Percentiles rank a stretch among this genome's conserved stretches.
Evolutionary conservation across 495 filamentous ascomycete species (phyloP).

Genomic region (Hyaloscypha variabilis): DNA sequence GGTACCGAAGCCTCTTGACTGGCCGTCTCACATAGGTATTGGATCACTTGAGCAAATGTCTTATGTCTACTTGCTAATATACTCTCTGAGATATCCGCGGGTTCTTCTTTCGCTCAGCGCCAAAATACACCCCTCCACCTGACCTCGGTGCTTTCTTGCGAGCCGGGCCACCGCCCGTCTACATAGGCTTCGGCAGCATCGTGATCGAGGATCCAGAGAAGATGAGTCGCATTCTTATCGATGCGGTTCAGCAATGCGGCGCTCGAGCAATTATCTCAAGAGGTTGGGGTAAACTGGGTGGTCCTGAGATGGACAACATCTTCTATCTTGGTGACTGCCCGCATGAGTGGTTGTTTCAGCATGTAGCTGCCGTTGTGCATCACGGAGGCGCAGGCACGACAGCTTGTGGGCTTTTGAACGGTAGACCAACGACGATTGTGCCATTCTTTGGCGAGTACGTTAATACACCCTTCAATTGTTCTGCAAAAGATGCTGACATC

Average conservation of each 20-base stretch:
- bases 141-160: too few species aligned
- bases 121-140: too few species aligned
- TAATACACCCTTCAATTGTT: too few species aligned
- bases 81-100: too few species aligned
- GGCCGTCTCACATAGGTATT: too few species aligned
- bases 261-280: slow-evolving; percentile 63
- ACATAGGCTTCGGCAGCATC: too few species aligned
- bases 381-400: slow-evolving; percentile 70
- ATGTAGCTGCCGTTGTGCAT: slow-evolving; percentile 59
- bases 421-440: slow-evolving; percentile 64
- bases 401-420: slow-evolving; percentile 62
- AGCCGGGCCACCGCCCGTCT: too few species aligned
- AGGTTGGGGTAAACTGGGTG: slow-evolving; percentile 65
- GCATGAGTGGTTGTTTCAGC: slow-evolving; percentile 69
- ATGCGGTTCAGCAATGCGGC: slow-evolving; percentile 56
- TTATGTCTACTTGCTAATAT: too few species aligned
- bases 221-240: slow-evolving; percentile 61
- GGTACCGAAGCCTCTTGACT: too few species aligned
- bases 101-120: too few species aligned
- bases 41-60: too few species aligned
- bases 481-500: too few species aligned
- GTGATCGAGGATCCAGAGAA: slow-evolving; percentile 63
- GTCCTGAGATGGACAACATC: slow-evolving; percentile 49
- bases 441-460: slow-evolving; percentile 61
- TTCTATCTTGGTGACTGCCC: slow-evolving; percentile 68